Evolutionary conservation across 495 filamentous ascomycete genomes (phyloP).

Genomic region (Annulohypoxylon nitens): DNA sequence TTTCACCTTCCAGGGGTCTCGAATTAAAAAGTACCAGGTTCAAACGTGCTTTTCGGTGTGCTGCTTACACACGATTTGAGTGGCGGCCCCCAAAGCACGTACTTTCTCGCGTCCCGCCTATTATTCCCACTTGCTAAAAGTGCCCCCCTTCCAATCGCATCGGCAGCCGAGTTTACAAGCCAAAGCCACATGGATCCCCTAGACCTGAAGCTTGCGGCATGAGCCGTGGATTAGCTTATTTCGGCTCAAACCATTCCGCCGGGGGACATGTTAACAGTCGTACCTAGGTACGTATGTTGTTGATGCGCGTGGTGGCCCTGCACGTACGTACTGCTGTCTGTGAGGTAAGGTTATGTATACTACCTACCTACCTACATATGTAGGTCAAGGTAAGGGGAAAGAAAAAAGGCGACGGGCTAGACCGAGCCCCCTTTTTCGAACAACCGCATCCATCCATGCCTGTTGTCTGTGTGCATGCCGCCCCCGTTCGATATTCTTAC

Average conservation of each 20-base stretch:
- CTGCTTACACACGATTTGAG: conserved; percentile 11
- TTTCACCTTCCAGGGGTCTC: conserved; percentile 10
- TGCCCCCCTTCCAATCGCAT: conserved; percentile 3
- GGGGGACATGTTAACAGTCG: not conserved
- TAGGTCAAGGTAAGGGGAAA: not conserved
- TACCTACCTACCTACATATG: not conserved
- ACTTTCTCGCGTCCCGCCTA: conserved; percentile 6
- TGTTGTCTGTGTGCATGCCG: not conserved
- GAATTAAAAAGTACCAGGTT: conserved; percentile 13
- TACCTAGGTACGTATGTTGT: not conserved
- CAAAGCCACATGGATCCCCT: not conserved
- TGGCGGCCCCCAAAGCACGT: conserved; percentile 10
- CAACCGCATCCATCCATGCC: too few relatives aligned
- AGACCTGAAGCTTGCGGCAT: conserved; percentile 4
- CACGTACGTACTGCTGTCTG: too few relatives aligned
- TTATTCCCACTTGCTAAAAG: conserved; percentile 1
- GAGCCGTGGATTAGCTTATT: not conserved
- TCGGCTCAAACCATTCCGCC: not conserved
- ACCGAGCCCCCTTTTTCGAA: conserved; percentile 5
- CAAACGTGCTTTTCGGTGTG: conserved; percentile 14
- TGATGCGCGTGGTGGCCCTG: too few relatives aligned
- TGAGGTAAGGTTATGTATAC: not conserved
- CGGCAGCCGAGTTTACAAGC: not conserved
- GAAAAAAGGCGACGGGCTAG: conserved; percentile 2
- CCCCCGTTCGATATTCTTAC: not conserved